phyloP scores from a whole-genome alignment of 169 alveolate species.

The Cryptosporidium tyzzeri region DNA sequence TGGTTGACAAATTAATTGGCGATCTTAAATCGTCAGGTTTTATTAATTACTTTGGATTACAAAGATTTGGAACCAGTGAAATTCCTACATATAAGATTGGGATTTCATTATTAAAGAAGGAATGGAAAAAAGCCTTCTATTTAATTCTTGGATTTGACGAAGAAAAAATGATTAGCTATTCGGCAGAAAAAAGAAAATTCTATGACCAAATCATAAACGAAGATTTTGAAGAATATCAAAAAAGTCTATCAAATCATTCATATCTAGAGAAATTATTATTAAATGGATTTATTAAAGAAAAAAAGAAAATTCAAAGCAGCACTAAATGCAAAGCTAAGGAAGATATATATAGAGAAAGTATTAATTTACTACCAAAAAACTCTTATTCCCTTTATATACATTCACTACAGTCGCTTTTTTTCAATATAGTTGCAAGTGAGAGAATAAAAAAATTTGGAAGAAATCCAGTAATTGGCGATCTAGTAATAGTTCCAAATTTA shows the following conservation, averaged over 20 bases:
- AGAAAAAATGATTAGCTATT: background rate
- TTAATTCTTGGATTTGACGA: constrained; percentile 78
- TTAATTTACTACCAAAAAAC: constrained; percentile 85
- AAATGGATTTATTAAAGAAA: constrained; percentile 70
- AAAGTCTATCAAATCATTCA: constrained; percentile 70
- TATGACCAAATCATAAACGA: constrained; percentile 8
- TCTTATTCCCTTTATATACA: constrained; percentile 91
- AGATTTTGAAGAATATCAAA: constrained; percentile 59
- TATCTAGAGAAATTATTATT: constrained; percentile 43
- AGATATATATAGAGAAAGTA: constrained; percentile 83
- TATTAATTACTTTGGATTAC: constrained; percentile 93
- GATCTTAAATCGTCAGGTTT: constrained; percentile 88
- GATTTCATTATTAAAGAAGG: constrained; percentile 85
- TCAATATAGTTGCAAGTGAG: constrained; percentile 88
- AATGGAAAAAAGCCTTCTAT: constrained; percentile 83
- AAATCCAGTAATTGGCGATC: constrained; percentile 83
- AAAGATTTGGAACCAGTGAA: constrained; percentile 92
- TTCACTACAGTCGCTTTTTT: constrained; percentile 92
- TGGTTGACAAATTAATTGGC: constrained; percentile 81
- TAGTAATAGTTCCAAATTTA: constrained; percentile 81
- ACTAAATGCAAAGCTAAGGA: constrained; percentile 62
- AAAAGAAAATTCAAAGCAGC: constrained; percentile 73
- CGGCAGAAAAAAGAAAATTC: constrained; percentile 3
- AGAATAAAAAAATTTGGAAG: constrained; percentile 90
- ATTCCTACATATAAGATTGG: constrained; percentile 92